Evolutionary conservation across 2,329 filamentous ascomycete genomes (phyloP), one percentile per base, ranked within the genome.

Genomic region (Fusarium haematococcum): DNA sequence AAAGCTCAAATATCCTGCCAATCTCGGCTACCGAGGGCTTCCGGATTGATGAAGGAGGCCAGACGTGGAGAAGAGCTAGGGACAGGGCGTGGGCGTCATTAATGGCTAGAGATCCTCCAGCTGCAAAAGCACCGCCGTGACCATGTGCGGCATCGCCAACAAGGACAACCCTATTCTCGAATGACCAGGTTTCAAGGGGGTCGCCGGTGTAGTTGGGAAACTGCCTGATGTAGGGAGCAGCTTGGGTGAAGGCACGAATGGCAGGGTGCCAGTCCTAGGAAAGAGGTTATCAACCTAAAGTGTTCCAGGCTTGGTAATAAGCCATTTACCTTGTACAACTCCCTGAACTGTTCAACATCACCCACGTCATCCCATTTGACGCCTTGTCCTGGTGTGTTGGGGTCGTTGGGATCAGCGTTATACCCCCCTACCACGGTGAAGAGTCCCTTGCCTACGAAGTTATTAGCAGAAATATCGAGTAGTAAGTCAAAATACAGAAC

Each of bases 51-150:
- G 43, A 63, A n/a, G 60, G 20, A 10, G 41, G 60, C 60, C 60
- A 63, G 8, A 50, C 60, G 16, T 63, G 41, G 6, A 39, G 32
- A 3, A 63, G 23, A 1, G 60, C 60, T 2, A 37, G 18, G 5
- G 60, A 63, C 32, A 63, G 32, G 2, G 60, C 60, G 18, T 63
- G 60, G 20, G 60, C 43, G 7, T 63, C 60, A 13, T 63, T 63
- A 16, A 63, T 63, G 16, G 41, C 60, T 1, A 63, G 60, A 23
- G 41, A 63, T 6, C 60, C 60, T 30, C 60, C 60, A 3, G 60
- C 60, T 1, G 60, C 60, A 63, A 50, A 58, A 1, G 56, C 23
- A n/a, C 56, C 56, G 2, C 56, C 56, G 11, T 58, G 56, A 3
- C 56, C 56, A 9, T 58, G 56, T 14, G 56, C 56, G 1, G 56